Conservation (phyloP, 768 basidiomycete genomes). For the Cytidiella melzeri region DNA sequence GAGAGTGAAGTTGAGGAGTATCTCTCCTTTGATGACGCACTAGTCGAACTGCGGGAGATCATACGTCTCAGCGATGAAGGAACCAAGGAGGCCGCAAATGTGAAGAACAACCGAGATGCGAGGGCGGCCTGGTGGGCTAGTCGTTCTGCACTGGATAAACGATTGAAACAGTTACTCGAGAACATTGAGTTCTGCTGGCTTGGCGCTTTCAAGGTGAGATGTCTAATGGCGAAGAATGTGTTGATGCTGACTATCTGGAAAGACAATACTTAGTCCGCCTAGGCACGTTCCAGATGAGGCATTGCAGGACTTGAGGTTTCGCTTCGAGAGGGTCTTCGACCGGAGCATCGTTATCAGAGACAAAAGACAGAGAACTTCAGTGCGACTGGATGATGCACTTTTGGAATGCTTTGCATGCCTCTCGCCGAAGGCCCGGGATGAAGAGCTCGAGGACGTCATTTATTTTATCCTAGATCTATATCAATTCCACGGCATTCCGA, state of each 20-base stretch:
- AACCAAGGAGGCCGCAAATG: constrained; percentile 62
- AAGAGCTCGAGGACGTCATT: constrained; percentile 91
- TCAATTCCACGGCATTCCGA: constrained; percentile 85
- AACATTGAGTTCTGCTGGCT: constrained; percentile 97
- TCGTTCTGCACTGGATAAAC: constrained; percentile 66
- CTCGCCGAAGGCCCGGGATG: constrained; percentile 76
- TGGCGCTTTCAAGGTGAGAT: constrained; percentile 88
- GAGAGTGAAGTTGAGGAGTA: constrained; percentile 69
- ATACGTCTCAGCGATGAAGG: constrained; percentile 72
- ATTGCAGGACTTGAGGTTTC: constrained; percentile 52
- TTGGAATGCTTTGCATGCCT: constrained; percentile 82
- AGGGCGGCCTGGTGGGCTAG: constrained; percentile 84
- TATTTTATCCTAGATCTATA: constrained; percentile 94
- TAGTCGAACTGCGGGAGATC: constrained; percentile 72
- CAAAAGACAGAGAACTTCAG: constrained; percentile 44
- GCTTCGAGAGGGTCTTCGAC: constrained; percentile 73
- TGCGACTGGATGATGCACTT: constrained; percentile 67
- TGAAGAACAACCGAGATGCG: constrained; percentile 60
- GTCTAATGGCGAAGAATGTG: neutral
- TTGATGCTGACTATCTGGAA: neutral
- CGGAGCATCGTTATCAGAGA: constrained; percentile 53
- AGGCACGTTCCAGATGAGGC: constrained; percentile 36
- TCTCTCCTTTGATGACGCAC: constrained; percentile 69
- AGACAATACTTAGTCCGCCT: constrained; percentile 61
- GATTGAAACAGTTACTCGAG: constrained; percentile 66